Evolutionary conservation across 2,329 filamentous ascomycete species (phyloP).

Genomic region (Colletotrichum somersetense): DNA sequence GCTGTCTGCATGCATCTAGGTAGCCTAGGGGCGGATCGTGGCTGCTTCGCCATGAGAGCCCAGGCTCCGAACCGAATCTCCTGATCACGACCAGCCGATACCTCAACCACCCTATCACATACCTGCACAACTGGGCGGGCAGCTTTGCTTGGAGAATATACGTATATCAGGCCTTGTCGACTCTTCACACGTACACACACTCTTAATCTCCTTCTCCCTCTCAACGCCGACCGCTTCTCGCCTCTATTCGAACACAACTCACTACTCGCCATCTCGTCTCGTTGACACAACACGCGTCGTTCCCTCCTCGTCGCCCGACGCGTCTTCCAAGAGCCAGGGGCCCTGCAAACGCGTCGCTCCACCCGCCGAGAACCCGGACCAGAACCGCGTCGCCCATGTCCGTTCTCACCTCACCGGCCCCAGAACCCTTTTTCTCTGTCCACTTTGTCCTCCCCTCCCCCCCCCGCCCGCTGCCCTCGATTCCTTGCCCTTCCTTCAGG

Average conservation of each 20-base stretch:
- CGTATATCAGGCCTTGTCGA: not conserved
- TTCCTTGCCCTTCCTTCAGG: not conserved
- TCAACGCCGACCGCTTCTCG: not conserved
- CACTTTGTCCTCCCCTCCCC: not conserved
- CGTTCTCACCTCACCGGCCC: slow-evolving; percentile 9
- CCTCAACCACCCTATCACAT: not conserved
- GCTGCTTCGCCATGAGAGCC: not conserved
- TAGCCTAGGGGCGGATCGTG: not conserved
- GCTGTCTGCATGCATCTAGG: not conserved
- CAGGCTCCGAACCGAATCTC: not conserved
- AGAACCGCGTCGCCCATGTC: slow-evolving; percentile 31
- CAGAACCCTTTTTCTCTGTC: slow-evolving; percentile 20
- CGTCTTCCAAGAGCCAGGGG: slow-evolving; percentile 11
- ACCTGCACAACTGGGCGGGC: not conserved
- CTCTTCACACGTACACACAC: not conserved
- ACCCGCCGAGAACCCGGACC: slow-evolving; percentile 14
- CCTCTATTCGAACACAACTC: not conserved
- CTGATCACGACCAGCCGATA: not conserved
- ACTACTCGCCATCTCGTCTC: not conserved
- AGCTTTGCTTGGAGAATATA: not conserved
- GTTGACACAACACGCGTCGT: not conserved
- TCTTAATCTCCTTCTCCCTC: not conserved
- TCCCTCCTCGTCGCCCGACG: slow-evolving; percentile 5
- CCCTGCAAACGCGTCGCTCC: slow-evolving; percentile 31
- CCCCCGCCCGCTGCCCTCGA: not conserved